Evolutionary conservation across 106 monocot species (phyloP).

Genomic region (Chionographis japonica): DNA sequence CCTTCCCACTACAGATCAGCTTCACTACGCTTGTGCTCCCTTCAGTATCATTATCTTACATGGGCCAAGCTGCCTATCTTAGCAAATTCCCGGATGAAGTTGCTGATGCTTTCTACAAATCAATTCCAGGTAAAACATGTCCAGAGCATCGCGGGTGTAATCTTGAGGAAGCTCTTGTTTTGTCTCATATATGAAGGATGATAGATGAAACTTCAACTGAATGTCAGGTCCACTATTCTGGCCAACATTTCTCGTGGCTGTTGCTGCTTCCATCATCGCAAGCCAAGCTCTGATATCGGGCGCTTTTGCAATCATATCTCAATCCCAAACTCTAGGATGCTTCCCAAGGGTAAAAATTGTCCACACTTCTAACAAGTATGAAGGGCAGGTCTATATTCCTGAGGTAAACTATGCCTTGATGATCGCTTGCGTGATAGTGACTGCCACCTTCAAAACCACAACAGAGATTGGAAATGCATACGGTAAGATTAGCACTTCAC

Average conservation of each 20-base stretch:
- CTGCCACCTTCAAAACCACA: constrained; percentile 25
- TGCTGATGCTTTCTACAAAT: constrained; percentile 57
- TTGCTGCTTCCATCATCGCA: constrained; percentile 25
- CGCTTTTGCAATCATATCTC: constrained; percentile 37
- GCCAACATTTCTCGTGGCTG: constrained; percentile 32
- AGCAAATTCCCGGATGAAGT: constrained; percentile 47
- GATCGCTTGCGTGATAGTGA: constrained; percentile 30
- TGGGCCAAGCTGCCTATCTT: constrained; percentile 68
- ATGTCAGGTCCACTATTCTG: constrained; percentile 33
- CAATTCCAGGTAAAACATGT: constrained; percentile 49
- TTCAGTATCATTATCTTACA: constrained; percentile 55
- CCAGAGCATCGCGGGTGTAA: no score
- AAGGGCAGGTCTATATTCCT: constrained; percentile 41
- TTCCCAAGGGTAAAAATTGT: constrained; percentile 36
- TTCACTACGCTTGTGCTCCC: constrained; percentile 47
- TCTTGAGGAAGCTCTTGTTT: no score
- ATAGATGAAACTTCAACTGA: background rate
- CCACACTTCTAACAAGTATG: constrained; percentile 29
- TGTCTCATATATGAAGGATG: no score
- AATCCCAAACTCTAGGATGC: constrained; percentile 24
- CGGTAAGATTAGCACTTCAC: constrained; percentile 9
- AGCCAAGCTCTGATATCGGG: constrained; percentile 41
- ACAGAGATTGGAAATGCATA: constrained; percentile 36
- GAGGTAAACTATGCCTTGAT: constrained; percentile 28
- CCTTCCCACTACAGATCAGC: constrained; percentile 46